Conservation (phyloP, 768 basidiomycete genomes). For the Leccinum subtestaceum region DNA sequence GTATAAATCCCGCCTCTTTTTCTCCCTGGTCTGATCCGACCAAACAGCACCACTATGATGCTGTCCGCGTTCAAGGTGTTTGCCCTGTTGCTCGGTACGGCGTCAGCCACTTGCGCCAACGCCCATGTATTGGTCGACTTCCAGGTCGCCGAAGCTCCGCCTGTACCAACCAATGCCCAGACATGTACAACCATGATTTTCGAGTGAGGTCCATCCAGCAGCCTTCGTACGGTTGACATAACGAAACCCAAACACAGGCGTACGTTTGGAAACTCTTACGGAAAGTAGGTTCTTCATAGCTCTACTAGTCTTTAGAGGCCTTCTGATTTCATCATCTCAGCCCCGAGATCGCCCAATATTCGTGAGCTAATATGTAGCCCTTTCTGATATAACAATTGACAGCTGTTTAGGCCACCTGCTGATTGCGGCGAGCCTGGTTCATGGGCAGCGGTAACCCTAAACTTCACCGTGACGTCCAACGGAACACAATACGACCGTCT, state of each 20-base stretch:
- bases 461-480: conserved; percentile 75
- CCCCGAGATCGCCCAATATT: conserved; percentile 60
- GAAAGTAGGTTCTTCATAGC: conserved; percentile 42
- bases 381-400: not conserved
- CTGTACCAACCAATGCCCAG: conserved; percentile 56
- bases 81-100: conserved; percentile 10
- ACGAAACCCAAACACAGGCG: conserved; percentile 39
- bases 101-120: conserved; percentile 8
- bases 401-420: conserved; percentile 54
- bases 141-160: conserved; percentile 71
- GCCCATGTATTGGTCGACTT: conserved; percentile 50
- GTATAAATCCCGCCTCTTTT: conserved; percentile 8
- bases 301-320: not conserved
- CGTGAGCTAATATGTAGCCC: conserved; percentile 37
- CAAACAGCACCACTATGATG: conserved; percentile 13
- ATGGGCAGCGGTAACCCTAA: conserved; percentile 73
- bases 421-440: conserved; percentile 68
- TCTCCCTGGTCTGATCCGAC: not conserved
- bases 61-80: conserved; percentile 17
- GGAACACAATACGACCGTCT: conserved; percentile 76
- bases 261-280: conserved; percentile 72
- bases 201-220: conserved; percentile 40
- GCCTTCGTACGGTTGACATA: not conserved
- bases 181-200: conserved; percentile 65
- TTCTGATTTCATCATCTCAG: conserved; percentile 31